Base-by-base conservation (phyloP, 345 rosid genomes). In the Punica granatum region DNA sequence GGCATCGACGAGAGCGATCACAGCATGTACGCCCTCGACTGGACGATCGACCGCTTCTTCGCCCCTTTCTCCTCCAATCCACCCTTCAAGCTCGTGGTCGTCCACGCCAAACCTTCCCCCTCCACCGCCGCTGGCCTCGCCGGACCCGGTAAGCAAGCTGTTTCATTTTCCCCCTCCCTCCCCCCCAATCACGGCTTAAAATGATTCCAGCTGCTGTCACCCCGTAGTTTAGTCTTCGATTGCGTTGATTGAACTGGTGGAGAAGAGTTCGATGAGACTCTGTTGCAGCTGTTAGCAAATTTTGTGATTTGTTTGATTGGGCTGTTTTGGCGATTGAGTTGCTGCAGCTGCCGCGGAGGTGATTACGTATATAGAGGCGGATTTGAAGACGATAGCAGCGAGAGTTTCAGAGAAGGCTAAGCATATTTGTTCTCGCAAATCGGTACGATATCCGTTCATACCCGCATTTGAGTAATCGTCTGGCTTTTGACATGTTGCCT, bases 371-470 rank as follows among this genome's bases (percentile, higher is more conserved):
- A 83, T 91, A 64, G 95, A 90, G 3, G 51, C 85, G 0, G 96
- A 89, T 85, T 77, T 93, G 87, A 86, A 76, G 86, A 84, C 30
- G 76, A 78, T 65, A 0, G 96, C 95, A 60, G 79, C 85, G 18
- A 82, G 75, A 68, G 88, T 90, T 72, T 49, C 82, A 11, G 95
- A 84, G 7, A 83, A 77, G 67, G 81, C 96, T 39, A 89, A 84
- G 83, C 79, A 74, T 28, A 26, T 82, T 16, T 91, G 95, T 72
- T 49, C 30, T 39, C 39, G 33, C 69, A 85, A 79, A 84, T 83
- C 83, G 82, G 98, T 93, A 76, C 54, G 53, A 10, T 43, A 2
- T 61, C 23, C 56, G 60, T 5, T 6, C 30, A 31, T 15, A 30
- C 33, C 30, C 21, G 21, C 11, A 7, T 53, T 44, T 44, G 13